Conservation (phyloP, 1,139 yeast genomes). For the Pneumocystis carinii region DNA sequence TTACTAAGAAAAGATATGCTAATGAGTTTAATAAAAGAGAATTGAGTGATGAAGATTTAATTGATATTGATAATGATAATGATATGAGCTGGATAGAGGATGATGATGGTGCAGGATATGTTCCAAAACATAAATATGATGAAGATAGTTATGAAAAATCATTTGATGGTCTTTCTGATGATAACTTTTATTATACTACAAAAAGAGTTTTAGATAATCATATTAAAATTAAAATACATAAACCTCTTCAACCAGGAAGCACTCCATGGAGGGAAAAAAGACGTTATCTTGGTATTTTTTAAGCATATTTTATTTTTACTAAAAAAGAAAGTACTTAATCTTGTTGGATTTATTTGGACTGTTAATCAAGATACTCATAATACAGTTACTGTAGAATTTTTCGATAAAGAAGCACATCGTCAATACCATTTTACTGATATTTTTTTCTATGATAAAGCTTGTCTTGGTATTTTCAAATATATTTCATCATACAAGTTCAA, state of each 20-base stretch:
- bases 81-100: conserved; percentile 34
- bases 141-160: conserved; percentile 17
- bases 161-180: conserved; percentile 5
- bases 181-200: not conserved
- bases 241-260: conserved; percentile 59
- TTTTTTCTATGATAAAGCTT: conserved; percentile 54
- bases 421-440: conserved; percentile 80
- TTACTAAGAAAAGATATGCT: conserved; percentile 16
- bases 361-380: conserved; percentile 45
- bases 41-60: conserved; percentile 12
- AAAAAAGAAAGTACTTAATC: conserved; percentile 35
- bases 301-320: not conserved
- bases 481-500: conserved; percentile 30
- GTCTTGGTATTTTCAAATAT: conserved; percentile 37
- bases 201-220: conserved; percentile 2
- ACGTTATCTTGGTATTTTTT: conserved; percentile 44
- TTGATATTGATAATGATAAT: conserved; percentile 18
- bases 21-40: conserved; percentile 20
- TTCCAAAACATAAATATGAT: conserved; percentile 15
- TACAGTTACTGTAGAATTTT: conserved; percentile 71
- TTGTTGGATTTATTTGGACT: conserved; percentile 70
- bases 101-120: conserved; percentile 42
- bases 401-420: conserved; percentile 61
- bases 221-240: conserved; percentile 13
- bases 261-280: conserved; percentile 67